Evolutionary conservation across 139 green algal genomes (phyloP).

Genomic region (Asterochloris sp.): DNA sequence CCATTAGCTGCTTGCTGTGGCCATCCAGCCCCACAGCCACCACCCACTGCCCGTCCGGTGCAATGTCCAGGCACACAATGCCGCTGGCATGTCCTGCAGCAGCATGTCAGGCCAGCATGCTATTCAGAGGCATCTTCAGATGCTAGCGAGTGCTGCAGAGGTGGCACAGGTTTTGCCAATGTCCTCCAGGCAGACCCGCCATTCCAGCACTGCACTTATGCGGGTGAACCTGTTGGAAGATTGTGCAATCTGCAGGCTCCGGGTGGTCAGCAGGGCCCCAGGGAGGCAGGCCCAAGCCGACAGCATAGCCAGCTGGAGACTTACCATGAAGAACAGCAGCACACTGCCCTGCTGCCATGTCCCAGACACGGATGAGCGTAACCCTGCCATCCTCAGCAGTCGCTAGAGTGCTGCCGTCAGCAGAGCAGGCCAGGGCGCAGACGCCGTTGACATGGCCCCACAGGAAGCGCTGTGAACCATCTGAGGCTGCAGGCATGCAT

Average conservation of each 20-base stretch:
- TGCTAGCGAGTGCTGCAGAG: neutral
- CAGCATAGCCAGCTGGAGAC: neutral
- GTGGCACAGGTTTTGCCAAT: neutral
- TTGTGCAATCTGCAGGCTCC: neutral
- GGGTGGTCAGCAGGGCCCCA: neutral
- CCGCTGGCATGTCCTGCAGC: slow-evolving; percentile 52
- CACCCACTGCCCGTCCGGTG: slow-evolving; percentile 55
- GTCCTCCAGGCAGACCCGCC: neutral
- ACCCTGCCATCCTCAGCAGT: slow-evolving; percentile 68
- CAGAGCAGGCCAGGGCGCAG: slow-evolving; percentile 49
- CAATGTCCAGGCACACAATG: slow-evolving; percentile 65
- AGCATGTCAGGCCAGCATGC: neutral
- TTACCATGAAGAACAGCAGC: slow-evolving; percentile 49
- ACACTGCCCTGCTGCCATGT: slow-evolving; percentile 47
- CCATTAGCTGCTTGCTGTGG: slow-evolving; percentile 58
- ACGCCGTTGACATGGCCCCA: slow-evolving; percentile 58
- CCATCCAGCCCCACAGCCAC: slow-evolving; percentile 62
- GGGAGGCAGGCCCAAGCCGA: no score
- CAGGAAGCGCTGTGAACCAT: slow-evolving; percentile 52
- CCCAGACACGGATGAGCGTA: slow-evolving; percentile 69
- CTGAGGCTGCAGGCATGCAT: neutral
- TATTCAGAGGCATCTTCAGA: neutral
- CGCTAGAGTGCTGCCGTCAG: slow-evolving; percentile 48
- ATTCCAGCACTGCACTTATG: neutral
- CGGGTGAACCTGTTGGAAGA: neutral